Evolutionary conservation across 352 stramenopile species (phyloP).

Genomic region (Globisporangium cederbergense): DNA sequence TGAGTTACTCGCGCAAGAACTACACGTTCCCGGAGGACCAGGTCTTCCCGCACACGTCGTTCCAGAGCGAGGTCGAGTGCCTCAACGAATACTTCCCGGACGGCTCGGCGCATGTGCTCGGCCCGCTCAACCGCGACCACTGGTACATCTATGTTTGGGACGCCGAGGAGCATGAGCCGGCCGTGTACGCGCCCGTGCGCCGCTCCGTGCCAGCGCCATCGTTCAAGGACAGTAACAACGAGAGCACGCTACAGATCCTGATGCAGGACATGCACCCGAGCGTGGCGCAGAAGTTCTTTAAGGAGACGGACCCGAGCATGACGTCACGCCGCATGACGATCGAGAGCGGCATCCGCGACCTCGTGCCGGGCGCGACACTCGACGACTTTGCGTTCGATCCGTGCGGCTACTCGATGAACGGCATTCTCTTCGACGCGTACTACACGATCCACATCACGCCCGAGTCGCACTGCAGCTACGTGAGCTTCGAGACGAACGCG

Average conservation of each 20-base stretch:
- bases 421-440: slow-evolving; percentile 97
- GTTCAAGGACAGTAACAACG: slow-evolving; percentile 18
- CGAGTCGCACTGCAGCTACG: slow-evolving; percentile 95
- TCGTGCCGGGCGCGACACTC: slow-evolving; percentile 94
- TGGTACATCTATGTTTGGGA: slow-evolving; percentile 99
- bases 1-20: slow-evolving; percentile 99
- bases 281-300: slow-evolving; percentile 86
- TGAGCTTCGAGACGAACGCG: slow-evolving; percentile 98
- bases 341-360: slow-evolving; percentile 92
- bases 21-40: slow-evolving; percentile 98
- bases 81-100: slow-evolving; percentile 89
- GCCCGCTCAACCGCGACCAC: slow-evolving; percentile 97
- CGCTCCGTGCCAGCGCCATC: background rate
- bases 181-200: slow-evolving; percentile 1
- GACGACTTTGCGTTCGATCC: slow-evolving; percentile 98
- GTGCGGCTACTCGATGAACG: slow-evolving; percentile 99
- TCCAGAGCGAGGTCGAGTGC: slow-evolving; percentile 97
- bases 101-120: slow-evolving; percentile 83
- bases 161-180: slow-evolving; percentile 80
- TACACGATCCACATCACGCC: slow-evolving; percentile 99
- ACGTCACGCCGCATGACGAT: slow-evolving; percentile 91
- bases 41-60: slow-evolving; percentile 95
- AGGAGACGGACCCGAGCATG: slow-evolving; percentile 58
- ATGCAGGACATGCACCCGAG: slow-evolving; percentile 87
- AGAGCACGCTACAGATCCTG: slow-evolving; percentile 79